Evolutionary conservation across 176 grass and related monocot genomes (phyloP), one percentile per base, ranked within the genome.

Genomic region (Microstegium vimineum): DNA sequence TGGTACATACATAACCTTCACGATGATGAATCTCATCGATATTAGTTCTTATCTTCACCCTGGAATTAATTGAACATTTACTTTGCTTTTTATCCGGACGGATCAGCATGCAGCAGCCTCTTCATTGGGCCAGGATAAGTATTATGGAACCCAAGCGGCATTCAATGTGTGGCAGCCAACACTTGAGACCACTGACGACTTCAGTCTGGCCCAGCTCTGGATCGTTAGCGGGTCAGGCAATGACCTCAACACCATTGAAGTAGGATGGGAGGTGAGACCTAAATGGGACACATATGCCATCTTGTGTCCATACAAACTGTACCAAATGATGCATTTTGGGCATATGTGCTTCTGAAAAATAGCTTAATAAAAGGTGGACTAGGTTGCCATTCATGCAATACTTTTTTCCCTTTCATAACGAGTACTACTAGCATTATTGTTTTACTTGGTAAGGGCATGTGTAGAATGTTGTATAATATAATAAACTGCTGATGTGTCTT

Each of bases 171-270:
- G 93, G 93, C 66, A 90, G 28, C 93, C 93, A 25, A 91, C 78
- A 51, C 87, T 94, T 73, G 83, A 92, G 82, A 87, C 62, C 20
- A 17, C 74, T 7, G 87, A 84, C 13, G 93, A 94, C 45, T 94
- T 94, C 84, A 94, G 93, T 82, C 54, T 94, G 57, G 90, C 93
- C 49, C 90, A 94, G 82, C 87, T 94, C 28, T 94, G 93, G 93
- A 90, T 94, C 78, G 33, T 90, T 27, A 85, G 86, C 2, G 93
- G 93, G 25, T 90, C 16, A 17, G 77, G 12, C 63, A 94, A 73
- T 6, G 90, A 94, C 62, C 90, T 90, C 42, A 94, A 94, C 71
- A 94, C 87, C 78, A 94, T 94, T 89, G 93, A 90, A 87, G 93
- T 90, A 5, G 93, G 93, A 62, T 94, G 93, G 93, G 87, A 94